phyloP scores from a whole-genome alignment of 139 green algal genomes.

The Coelastrella sp. region DNA sequence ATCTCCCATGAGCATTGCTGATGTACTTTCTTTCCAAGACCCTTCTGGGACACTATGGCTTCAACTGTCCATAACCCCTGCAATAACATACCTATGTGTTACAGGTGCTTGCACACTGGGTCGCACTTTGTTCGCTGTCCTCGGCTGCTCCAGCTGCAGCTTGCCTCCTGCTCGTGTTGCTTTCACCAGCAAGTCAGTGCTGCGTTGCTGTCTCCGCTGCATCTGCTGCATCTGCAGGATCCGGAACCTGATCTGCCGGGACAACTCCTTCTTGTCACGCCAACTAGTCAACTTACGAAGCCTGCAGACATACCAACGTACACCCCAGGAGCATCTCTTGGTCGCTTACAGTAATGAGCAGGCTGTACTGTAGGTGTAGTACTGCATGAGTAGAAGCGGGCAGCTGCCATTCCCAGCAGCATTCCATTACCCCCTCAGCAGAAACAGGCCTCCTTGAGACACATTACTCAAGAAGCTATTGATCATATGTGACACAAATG shows the following conservation, averaged over 20 bases:
- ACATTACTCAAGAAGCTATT: too few species aligned
- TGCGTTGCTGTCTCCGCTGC: conserved; percentile 36
- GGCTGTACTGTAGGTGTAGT: too few species aligned
- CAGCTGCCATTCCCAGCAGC: too few species aligned
- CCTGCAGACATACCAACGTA: background rate
- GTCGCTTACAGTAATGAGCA: too few species aligned
- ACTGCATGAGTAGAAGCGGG: too few species aligned
- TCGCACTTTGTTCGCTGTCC: conserved; percentile 50
- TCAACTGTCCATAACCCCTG: background rate
- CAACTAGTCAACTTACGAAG: conserved; percentile 10
- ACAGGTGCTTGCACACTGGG: conserved; percentile 41
- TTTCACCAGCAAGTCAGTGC: conserved; percentile 30
- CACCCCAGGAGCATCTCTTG: too few species aligned
- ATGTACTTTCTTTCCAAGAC: too few species aligned
- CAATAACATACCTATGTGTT: background rate
- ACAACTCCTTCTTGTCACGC: conserved; percentile 45
- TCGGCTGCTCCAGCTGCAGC: conserved; percentile 58
- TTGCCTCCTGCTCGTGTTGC: conserved; percentile 60
- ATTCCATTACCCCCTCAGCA: too few species aligned
- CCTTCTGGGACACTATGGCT: too few species aligned
- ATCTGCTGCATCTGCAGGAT: conserved; percentile 51
- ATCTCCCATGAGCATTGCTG: too few species aligned
- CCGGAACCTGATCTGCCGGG: conserved; percentile 45
- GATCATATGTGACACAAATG: too few species aligned
- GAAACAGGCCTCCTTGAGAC: too few species aligned